A percentile compares a stretch with the other conserved stretches of the same genome.
Conservation (phyloP, 495 filamentous ascomycete species). For the Neohortaea acidophila region DNA sequence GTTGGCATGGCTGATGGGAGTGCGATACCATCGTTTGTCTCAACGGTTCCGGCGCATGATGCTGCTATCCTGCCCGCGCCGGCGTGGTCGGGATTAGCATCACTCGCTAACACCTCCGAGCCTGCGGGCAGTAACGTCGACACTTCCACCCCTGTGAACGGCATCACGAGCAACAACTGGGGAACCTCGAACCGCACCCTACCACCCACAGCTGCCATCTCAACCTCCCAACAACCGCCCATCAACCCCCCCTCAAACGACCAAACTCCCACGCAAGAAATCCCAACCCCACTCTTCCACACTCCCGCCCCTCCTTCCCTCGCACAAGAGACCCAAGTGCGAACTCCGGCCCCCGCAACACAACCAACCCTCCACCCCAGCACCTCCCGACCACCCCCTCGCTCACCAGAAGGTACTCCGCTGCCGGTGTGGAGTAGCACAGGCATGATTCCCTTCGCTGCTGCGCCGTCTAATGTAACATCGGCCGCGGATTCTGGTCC, state of each 20-base stretch:
- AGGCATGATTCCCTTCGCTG: constrained; percentile 8
- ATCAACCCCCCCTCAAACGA: neutral
- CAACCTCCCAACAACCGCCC: neutral
- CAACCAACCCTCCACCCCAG: neutral
- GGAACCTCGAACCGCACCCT: neutral
- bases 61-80: neutral
- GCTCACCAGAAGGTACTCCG: neutral
- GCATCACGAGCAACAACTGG: neutral
- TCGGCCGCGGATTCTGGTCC: neutral
- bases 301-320: neutral
- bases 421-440: constrained; percentile 13
- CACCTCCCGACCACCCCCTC: neutral
- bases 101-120: neutral
- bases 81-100: too few relatives aligned
- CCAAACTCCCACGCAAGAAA: neutral
- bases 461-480: neutral
- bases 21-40: neutral
- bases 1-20: neutral
- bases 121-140: neutral
- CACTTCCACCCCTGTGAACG: neutral
- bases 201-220: neutral
- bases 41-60: neutral
- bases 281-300: neutral
- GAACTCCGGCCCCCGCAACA: neutral
- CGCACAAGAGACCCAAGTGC: neutral